These are phyloP conservation scores for Trichoderma virens DNA, from an alignment of 495 filamentous ascomycete species.

Conservation along the genomic window DNA sequence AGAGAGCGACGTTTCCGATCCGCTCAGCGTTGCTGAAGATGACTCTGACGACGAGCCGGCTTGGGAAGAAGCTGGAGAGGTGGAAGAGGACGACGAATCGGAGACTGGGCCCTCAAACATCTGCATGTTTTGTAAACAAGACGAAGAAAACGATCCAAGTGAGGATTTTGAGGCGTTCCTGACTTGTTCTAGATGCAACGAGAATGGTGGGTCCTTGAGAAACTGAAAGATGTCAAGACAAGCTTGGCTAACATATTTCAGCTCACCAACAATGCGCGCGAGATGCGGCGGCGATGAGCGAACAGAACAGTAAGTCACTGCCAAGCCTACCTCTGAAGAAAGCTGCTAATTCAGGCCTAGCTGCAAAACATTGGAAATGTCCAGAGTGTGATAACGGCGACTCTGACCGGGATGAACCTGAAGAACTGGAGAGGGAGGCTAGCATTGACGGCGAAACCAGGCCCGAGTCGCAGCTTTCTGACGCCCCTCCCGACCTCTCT, in stretches of 20 bases:
- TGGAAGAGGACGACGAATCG: constrained; percentile 58
- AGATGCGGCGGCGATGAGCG: constrained; percentile 59
- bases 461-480: constrained; percentile 24
- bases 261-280: constrained; percentile 94
- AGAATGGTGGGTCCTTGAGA: constrained; percentile 65
- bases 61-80: constrained; percentile 59
- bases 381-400: constrained; percentile 60
- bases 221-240: background rate
- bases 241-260: constrained; percentile 38
- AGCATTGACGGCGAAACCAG: constrained; percentile 11
- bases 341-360: constrained; percentile 28
- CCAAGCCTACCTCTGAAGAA: background rate
- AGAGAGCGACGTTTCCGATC: constrained; percentile 29
- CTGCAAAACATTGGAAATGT: constrained; percentile 68
- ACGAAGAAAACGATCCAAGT: constrained; percentile 79
- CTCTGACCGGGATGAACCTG: constrained; percentile 29
- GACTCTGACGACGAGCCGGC: constrained; percentile 41
- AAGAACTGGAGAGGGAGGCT: constrained; percentile 28
- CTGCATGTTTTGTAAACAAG: constrained; percentile 67
- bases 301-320: constrained; percentile 24
- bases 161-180: constrained; percentile 85
- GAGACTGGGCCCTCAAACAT: constrained; percentile 54
- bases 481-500: background rate
- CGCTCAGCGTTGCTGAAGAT: constrained; percentile 30
- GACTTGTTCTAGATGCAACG: constrained; percentile 70